Base-by-base conservation (phyloP, 1,284 basidiomycete genomes). In the Dichomitus squalens region DNA sequence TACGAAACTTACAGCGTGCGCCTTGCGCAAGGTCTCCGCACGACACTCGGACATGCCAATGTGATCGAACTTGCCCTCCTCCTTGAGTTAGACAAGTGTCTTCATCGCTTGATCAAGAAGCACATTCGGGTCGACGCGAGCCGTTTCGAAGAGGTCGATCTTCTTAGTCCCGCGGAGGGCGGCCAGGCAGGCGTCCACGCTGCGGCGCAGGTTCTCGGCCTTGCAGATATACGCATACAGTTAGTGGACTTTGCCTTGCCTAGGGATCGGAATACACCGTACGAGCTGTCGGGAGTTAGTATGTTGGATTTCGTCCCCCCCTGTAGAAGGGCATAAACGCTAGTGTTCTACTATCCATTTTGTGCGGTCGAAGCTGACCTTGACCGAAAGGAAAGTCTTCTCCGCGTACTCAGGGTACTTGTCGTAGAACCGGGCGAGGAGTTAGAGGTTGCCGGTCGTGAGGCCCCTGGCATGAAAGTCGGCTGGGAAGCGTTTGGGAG, bases 331-430 rank as follows among this genome's bases (percentile, higher is more conserved):
- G 23, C n/a, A n/a, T 14, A 4, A 16, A n/a, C 18, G 18, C 38
- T 52, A 6, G 12, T 18, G 11, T 27, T 14, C 11, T 3, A 11
- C 4, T 3, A 14, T 31, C 12, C n/a, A n/a, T n/a, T 3, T 41
- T 5, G 34, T 34, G 21, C n/a, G 21, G 7, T 33, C 18, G 11
- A 21, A 16, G 29, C 55, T 20, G 47, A 70, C 74, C 70, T 76
- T 77, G 36, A 78, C 75, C 16, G 74, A 81, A 20, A 86, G 70
- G 58, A 81, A 75, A 12, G 80, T 74, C 66, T 76, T 80, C 31
- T 80, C 77, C 9, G 74, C 76, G 66, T 84, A 81, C 51, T 81
- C 77, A 0, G 85, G 84, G 66, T 86, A 79, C 49, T 75, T 75
- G n/a, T 74, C 74, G 61, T 76, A 81, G 66, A 80, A 81, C 20